These are phyloP conservation scores for Leptographium lundbergii DNA, from an alignment of 2,329 filamentous ascomycete genomes.

Conservation along the genomic window DNA sequence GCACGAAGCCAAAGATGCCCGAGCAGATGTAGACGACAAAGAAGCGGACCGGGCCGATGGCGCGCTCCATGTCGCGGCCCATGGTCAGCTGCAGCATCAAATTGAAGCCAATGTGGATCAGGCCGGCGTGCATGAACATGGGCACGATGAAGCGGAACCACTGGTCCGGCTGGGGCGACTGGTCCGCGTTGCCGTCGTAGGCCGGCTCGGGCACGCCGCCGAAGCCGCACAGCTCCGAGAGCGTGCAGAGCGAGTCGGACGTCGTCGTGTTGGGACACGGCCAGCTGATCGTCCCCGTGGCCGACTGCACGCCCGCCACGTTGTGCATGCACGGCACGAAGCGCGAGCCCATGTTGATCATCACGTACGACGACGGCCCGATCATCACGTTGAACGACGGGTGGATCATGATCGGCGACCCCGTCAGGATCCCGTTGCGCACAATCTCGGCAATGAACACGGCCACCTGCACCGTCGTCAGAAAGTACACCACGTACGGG, in stretches of 20 bases:
- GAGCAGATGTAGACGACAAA: slow-evolving; percentile 79
- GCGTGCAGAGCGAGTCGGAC: slow-evolving; percentile 48
- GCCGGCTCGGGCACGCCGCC: slow-evolving; percentile 57
- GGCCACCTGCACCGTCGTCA: slow-evolving; percentile 63
- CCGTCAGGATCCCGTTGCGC: slow-evolving; percentile 59
- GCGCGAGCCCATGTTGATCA: slow-evolving; percentile 94
- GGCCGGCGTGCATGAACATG: slow-evolving; percentile 87
- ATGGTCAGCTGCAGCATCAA: slow-evolving; percentile 82
- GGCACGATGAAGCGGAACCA: slow-evolving; percentile 96
- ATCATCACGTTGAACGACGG: slow-evolving; percentile 96
- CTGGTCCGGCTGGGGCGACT: slow-evolving; percentile 63
- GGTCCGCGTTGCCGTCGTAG: slow-evolving; percentile 36
- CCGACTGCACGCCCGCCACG: slow-evolving; percentile 49
- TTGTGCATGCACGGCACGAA: slow-evolving; percentile 94
- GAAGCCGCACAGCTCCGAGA: slow-evolving; percentile 78
- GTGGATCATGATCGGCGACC: slow-evolving; percentile 63
- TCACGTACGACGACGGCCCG: slow-evolving; percentile 75
- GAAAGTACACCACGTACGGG: slow-evolving; percentile 71
- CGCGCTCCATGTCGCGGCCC: slow-evolving; percentile 81
- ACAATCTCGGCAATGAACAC: slow-evolving; percentile 86
- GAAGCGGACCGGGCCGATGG: slow-evolving; percentile 81
- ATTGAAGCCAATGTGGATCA: slow-evolving; percentile 95
- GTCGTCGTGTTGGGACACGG: slow-evolving; percentile 73
- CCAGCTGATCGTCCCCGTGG: slow-evolving; percentile 40
- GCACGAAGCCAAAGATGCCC: slow-evolving; percentile 90